phyloP scores from a whole-genome alignment of 345 rosid genomes.

The Noccaea bulbosa region DNA sequence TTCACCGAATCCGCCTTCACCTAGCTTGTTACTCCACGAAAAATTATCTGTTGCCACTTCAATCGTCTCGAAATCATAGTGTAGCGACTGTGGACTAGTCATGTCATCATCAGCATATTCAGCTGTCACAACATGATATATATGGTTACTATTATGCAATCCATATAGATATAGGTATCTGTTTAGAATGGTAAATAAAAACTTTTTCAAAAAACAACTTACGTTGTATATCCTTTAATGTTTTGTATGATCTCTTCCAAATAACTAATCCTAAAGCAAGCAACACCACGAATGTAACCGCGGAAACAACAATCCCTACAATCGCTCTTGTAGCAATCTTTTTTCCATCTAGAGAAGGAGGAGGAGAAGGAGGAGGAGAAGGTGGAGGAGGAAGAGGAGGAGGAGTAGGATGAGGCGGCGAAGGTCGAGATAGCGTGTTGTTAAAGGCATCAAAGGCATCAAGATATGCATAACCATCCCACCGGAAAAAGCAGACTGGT shows the following conservation, averaged over 20 bases:
- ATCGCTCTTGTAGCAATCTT: neutral
- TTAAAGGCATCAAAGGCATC: conserved; percentile 1
- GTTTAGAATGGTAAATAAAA: neutral
- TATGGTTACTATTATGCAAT: neutral
- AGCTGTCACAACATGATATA: conserved; percentile 5
- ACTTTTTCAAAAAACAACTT: neutral
- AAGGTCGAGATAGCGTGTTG: neutral
- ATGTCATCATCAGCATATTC: conserved; percentile 6
- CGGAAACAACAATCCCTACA: conserved; percentile 12
- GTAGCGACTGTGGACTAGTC: conserved; percentile 15
- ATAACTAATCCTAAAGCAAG: conserved; percentile 12
- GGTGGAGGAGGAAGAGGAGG: neutral
- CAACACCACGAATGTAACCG: neutral
- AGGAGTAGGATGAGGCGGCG: neutral
- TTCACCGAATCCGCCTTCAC: conserved; percentile 37
- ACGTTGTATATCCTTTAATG: neutral
- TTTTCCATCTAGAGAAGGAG: conserved; percentile 1
- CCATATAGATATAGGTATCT: neutral
- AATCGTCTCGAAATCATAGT: conserved; percentile 25
- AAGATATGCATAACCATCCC: conserved; percentile 6
- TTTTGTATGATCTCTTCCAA: conserved; percentile 15
- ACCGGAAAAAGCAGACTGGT: conserved; percentile 32
- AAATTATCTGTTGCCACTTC: conserved; percentile 17
- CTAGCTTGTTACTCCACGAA: conserved; percentile 9
- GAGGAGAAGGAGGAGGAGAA: neutral